Percentiles rank a stretch among this genome's conserved stretches.
Conservation (phyloP, 2,329 filamentous ascomycete species). For the Alternaria brassicicola region DNA sequence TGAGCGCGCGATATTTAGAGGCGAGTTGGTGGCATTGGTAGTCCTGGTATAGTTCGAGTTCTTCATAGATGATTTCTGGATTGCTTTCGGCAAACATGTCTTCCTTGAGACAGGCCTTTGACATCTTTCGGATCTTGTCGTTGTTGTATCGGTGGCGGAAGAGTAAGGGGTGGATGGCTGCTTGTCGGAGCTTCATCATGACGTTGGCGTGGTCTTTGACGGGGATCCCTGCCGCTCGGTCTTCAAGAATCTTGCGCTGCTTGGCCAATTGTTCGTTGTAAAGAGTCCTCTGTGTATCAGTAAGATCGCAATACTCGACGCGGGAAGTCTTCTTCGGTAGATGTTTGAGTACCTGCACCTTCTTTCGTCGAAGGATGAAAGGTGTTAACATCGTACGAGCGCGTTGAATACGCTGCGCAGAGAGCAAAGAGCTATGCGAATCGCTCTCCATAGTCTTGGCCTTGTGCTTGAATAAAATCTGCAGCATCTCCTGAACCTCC, state of each 20-base stretch:
- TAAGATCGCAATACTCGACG: constrained; percentile 82
- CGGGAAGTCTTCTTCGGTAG: constrained; percentile 79
- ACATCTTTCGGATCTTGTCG: constrained; percentile 75
- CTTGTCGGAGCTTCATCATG: constrained; percentile 90
- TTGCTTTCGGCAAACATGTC: constrained; percentile 61
- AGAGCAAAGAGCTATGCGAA: constrained; percentile 77
- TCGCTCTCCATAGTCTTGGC: constrained; percentile 78
- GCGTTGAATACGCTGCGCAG: constrained; percentile 82
- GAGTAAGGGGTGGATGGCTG: constrained; percentile 88
- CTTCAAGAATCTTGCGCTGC: constrained; percentile 65
- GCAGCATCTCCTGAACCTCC: constrained; percentile 74
- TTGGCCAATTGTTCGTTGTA: constrained; percentile 73
- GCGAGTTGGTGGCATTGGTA: constrained; percentile 67
- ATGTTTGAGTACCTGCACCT: constrained; percentile 84
- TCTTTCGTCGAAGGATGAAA: constrained; percentile 92
- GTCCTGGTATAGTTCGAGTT: constrained; percentile 63
- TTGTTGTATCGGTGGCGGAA: constrained; percentile 83
- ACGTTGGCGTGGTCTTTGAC: constrained; percentile 59
- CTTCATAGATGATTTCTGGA: constrained; percentile 60
- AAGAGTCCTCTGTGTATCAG: constrained; percentile 70
- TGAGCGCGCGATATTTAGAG: constrained; percentile 58
- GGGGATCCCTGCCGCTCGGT: constrained; percentile 62
- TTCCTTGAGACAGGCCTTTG: constrained; percentile 74
- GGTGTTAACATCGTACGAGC: constrained; percentile 93
- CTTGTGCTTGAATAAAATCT: constrained; percentile 89